Base-by-base conservation (phyloP, 176 grass and related monocot genomes). In the Musa acuminata region DNA sequence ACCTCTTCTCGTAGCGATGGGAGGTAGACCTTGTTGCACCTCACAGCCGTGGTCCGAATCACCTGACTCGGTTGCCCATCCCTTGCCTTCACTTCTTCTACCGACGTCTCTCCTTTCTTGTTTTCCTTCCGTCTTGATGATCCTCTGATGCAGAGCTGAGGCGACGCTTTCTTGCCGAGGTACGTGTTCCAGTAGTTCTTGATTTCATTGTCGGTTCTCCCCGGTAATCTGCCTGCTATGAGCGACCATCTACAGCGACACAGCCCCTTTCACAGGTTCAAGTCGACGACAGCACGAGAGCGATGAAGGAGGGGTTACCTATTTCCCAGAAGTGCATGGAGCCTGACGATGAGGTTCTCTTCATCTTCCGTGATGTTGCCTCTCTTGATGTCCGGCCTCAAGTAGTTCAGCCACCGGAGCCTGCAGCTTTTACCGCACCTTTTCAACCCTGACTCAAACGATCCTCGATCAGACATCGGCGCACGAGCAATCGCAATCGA, bases 351-450 rank as follows among this genome's bases (percentile, higher is more conserved):
- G 51, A 85, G 83, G 22, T 52, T 78, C 54, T 75, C 77, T 76
- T 85, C 83, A 13, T 85, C 83, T 13, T 69, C 52, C 11, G 83
- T 75, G 35, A 85, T 85, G 62, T 85, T 85, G 7, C 83, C 83
- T 24, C 83, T 76, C 83, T 85, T 85, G 72, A 85, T 85, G 66
- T 80, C 83, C 0, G 83, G 83, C 64, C 77, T 78, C 54, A 85
- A 75, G 64, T 80, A 85, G 53, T 85, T 85, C 52, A 85, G 8
- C 83, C 83, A 85, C 27, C 83, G 72, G 57, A 85, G 83, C 8
- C 83, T 72, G 22, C 83, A 85, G 13, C 83, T 85, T 64, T 85
- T 75, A 2, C 72, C 72, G 3, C 72, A 75, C 52, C 72, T 22
- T 3, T 62, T 60, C 16, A 75, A 13, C 13, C 72, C 72, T 75